Evolutionary conservation across 2,329 filamentous ascomycete genomes (phyloP).

Genomic region (Hymenoscyphus scutula): DNA sequence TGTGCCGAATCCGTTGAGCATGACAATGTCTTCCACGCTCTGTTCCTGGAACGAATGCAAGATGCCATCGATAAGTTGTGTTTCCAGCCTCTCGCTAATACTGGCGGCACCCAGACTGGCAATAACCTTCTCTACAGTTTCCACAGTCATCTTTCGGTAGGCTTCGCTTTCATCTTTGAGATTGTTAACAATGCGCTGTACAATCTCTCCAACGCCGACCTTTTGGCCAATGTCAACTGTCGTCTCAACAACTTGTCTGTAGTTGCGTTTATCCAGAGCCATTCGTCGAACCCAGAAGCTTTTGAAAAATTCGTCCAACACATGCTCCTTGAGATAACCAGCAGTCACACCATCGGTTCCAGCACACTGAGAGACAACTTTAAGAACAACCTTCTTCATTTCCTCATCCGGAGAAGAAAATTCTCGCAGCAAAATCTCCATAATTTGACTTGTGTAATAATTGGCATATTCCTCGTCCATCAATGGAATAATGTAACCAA

Average conservation of each 20-base stretch:
- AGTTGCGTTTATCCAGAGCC: conserved; percentile 96
- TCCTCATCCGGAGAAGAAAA: conserved; percentile 97
- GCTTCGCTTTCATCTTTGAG: conserved; percentile 97
- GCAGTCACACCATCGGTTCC: conserved; percentile 93
- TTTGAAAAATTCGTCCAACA: conserved; percentile 96
- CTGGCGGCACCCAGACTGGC: conserved; percentile 91
- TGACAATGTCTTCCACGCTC: conserved; percentile 90
- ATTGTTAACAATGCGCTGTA: conserved; percentile 90
- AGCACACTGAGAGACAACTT: conserved; percentile 94
- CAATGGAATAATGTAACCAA: conserved; percentile 95
- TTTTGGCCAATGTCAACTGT: conserved; percentile 97
- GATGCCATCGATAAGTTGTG: conserved; percentile 91
- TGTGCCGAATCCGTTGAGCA: conserved; percentile 96
- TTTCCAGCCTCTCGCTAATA: conserved; percentile 87
- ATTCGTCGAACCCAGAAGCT: conserved; percentile 97
- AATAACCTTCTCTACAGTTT: conserved; percentile 95
- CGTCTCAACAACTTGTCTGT: conserved; percentile 95
- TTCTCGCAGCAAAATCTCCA: conserved; percentile 95
- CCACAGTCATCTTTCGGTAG: conserved; percentile 98
- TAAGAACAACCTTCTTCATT: conserved; percentile 99
- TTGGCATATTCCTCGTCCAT: conserved; percentile 99
- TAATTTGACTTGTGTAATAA: conserved; percentile 97
- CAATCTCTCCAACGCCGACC: conserved; percentile 93
- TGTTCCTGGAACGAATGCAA: conserved; percentile 97
- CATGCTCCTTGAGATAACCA: conserved; percentile 90